These are phyloP conservation scores for Globisporangium nunn DNA, from an alignment of 352 stramenopile genomes.

Conservation along the genomic window DNA sequence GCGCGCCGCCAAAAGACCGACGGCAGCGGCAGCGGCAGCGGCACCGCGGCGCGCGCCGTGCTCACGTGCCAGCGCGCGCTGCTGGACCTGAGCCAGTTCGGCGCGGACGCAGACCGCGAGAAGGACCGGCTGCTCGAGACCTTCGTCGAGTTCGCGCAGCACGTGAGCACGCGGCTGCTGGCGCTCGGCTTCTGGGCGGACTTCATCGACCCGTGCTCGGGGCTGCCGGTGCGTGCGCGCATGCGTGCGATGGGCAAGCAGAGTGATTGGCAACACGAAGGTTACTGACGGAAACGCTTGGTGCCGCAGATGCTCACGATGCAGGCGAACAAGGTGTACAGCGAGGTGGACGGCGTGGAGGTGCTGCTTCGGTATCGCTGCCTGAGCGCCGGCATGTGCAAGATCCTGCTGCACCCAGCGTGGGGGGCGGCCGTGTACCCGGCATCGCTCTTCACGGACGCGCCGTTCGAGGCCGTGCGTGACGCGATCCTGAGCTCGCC, in stretches of 20 bases:
- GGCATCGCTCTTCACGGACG: constrained; percentile 94
- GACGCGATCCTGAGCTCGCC: constrained; percentile 35
- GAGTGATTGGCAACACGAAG: not conserved
- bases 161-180: constrained; percentile 75
- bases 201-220: constrained; percentile 97
- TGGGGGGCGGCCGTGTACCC: constrained; percentile 96
- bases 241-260: too few relatives aligned
- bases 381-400: constrained; percentile 91
- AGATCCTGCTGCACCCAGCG: constrained; percentile 93
- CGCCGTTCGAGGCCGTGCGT: constrained; percentile 78
- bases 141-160: constrained; percentile 91
- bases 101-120: constrained; percentile 90
- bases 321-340: constrained; percentile 93
- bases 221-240: constrained; percentile 76
- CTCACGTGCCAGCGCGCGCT: constrained; percentile 92
- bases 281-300: not conserved
- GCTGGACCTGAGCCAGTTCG: constrained; percentile 93
- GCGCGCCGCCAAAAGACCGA: constrained; percentile 1
- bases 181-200: constrained; percentile 90
- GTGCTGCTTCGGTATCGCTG: constrained; percentile 79
- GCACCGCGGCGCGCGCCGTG: constrained; percentile 64
- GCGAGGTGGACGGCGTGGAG: constrained; percentile 94
- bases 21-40: not conserved
- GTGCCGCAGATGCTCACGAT: constrained; percentile 82
- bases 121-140: constrained; percentile 95